Conservation (phyloP, 257 asterid species). For the Perilla frutescens region DNA sequence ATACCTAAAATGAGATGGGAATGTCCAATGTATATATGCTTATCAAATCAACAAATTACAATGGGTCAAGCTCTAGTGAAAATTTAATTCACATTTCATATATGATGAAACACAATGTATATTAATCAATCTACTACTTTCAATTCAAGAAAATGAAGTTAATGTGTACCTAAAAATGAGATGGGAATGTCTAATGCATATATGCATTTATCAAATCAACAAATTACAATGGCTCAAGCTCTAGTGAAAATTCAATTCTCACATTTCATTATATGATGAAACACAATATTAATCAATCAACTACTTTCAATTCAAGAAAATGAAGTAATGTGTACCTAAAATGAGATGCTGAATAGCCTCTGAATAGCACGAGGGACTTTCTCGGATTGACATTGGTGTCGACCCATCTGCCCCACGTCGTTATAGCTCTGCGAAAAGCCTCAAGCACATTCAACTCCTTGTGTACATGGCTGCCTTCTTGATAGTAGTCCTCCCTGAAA, state of each 20-base stretch:
- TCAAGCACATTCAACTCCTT: constrained; percentile 54
- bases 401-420: constrained; percentile 83
- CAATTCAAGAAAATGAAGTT: neutral
- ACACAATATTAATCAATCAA: neutral
- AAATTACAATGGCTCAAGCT: no score
- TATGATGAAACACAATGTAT: neutral
- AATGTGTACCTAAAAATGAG: constrained; percentile 64
- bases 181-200: constrained; percentile 1
- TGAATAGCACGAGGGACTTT: constrained; percentile 63
- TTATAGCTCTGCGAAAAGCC: constrained; percentile 69
- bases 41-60: no score
- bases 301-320: neutral
- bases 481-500: constrained; percentile 73
- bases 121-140: neutral
- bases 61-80: no score
- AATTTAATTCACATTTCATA: no score
- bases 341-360: constrained; percentile 81
- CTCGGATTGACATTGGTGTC: constrained; percentile 56
- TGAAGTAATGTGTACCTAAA: constrained; percentile 47
- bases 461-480: constrained; percentile 77
- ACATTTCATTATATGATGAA: no score
- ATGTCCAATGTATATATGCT: no score
- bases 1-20: no score
- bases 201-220: no score
- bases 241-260: no score